Evolutionary conservation across 2,329 filamentous ascomycete genomes (phyloP).

Genomic region (Colletotrichum cuscutae): DNA sequence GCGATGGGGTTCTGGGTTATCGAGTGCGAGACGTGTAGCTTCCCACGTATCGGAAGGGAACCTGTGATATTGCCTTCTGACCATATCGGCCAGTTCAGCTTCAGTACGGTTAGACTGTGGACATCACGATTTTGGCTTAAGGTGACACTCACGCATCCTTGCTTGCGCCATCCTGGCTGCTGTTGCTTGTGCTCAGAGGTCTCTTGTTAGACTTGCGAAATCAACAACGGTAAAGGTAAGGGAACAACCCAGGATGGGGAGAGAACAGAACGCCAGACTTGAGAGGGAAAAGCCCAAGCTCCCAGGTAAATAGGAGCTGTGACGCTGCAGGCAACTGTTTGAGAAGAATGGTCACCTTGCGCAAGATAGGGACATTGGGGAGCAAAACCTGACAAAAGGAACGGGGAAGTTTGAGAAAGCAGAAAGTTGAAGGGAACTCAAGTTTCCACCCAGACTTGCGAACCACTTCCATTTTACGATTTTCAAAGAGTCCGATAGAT

Average conservation of each 20-base stretch:
- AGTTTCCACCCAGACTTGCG: constrained; percentile 5
- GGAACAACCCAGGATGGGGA: not conserved
- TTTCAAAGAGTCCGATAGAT: not conserved
- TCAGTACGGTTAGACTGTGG: constrained; percentile 1
- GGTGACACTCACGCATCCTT: constrained; percentile 23
- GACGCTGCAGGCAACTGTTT: not conserved
- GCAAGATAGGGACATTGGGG: not conserved
- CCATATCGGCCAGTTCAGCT: constrained; percentile 25
- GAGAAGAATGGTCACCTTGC: not conserved
- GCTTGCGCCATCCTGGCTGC: constrained; percentile 25
- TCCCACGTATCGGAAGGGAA: constrained; percentile 27
- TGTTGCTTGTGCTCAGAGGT: not conserved
- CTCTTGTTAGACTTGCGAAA: not conserved
- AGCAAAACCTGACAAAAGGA: constrained; percentile 8
- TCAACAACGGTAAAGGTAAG: not conserved
- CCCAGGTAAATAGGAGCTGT: not conserved
- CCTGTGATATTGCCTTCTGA: constrained; percentile 6
- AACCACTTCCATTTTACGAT: constrained; percentile 27
- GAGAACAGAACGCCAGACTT: not conserved
- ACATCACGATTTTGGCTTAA: fast-evolving
- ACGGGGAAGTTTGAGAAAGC: not conserved
- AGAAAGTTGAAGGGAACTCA: constrained; percentile 3
- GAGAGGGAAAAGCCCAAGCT: not conserved
- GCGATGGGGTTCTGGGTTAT: not conserved
- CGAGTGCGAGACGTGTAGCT: constrained; percentile 8